phyloP scores from a whole-genome alignment of 805 yeast genomes.

The Lipomyces spencermartinsiae region DNA sequence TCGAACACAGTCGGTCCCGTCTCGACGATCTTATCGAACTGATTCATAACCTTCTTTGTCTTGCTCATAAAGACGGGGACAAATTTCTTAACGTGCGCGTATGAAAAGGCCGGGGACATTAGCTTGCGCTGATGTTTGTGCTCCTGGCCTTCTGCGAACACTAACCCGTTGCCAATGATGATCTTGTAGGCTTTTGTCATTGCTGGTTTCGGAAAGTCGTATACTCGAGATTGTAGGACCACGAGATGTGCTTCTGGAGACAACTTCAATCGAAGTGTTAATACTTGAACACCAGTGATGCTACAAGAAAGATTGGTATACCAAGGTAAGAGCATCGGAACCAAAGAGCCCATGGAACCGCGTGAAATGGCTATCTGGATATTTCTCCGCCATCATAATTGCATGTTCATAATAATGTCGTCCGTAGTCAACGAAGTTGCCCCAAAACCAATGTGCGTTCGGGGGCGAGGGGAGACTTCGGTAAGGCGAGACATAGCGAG shows the following conservation, averaged over 20 bases:
- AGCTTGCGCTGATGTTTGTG: constrained; percentile 26
- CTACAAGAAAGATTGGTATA: not conserved
- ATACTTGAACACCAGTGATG: too few relatives aligned
- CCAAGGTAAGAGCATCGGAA: constrained; percentile 18
- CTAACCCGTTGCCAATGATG: constrained; percentile 30
- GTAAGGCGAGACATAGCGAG: constrained; percentile 23
- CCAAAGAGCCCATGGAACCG: constrained; percentile 17
- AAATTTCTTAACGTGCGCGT: constrained; percentile 23
- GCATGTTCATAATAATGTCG: constrained; percentile 18
- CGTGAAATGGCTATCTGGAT: constrained; percentile 20
- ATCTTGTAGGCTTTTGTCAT: constrained; percentile 16
- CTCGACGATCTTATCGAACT: constrained; percentile 13
- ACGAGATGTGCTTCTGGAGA: constrained; percentile 22
- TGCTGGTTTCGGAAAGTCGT: constrained; percentile 26
- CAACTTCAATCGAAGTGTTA: constrained; percentile 1
- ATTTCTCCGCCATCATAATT: constrained; percentile 8
- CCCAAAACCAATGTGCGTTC: constrained; percentile 22
- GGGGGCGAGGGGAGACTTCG: constrained; percentile 19
- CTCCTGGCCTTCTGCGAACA: constrained; percentile 31
- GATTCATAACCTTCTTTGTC: not conserved
- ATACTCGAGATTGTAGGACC: constrained; percentile 18
- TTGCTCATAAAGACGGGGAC: constrained; percentile 27
- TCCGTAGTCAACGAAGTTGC: constrained; percentile 21
- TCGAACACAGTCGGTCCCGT: constrained; percentile 13
- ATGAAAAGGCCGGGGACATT: constrained; percentile 29